Base-by-base conservation (phyloP, 1,284 basidiomycete species). In the Cutaneotrichosporon mucoides region DNA sequence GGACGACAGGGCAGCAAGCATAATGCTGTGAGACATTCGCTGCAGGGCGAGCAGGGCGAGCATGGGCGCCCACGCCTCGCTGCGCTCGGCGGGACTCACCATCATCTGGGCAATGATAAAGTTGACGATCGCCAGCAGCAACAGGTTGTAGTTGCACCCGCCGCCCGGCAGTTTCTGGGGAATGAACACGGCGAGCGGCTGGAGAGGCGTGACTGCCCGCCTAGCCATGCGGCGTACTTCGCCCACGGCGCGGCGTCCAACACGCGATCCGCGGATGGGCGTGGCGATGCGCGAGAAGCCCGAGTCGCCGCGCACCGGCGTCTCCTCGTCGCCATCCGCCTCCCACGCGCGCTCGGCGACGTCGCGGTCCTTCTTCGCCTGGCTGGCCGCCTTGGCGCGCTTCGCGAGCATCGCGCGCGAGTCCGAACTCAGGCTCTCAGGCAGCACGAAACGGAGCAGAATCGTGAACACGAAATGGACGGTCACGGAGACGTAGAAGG, bases 91-190 rank as follows among this genome's bases (percentile, higher is more conserved):
- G 40, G 41, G 11, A 73, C 82, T 66, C 63, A 88, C 89, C 71
- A 85, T 73, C n/a, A 87, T 63, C 8, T 83, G 81, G 6, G 82
- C 73, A 9, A 81, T 76, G 54, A 83, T 81, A 5, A 83, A 86
- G 36, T 42, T 34, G 36, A 54, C 41, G 24, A 48, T 2, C 5
- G 43, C 89, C 69, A 85, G 72, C 12, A 87, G 62, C 0, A 82
- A 81, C 67, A 93, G 73, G 69, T 83, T 89, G 86, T 86, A 92
- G 68, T 92, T 85, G 61, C 44, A 53, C 3, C 59, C 57, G 1
- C 58, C 57, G 78, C 75, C 53, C 54, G 67, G 72, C 44, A 81
- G 68, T 10, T 67, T 67, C 11, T 70, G 66, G 0, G 89, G 89
- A 7, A 83, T 65, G 65, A 93, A 86, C 11, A 92, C 75, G 2